phyloP scores from a whole-genome alignment of 345 rosid genomes.

The Viola odorata region DNA sequence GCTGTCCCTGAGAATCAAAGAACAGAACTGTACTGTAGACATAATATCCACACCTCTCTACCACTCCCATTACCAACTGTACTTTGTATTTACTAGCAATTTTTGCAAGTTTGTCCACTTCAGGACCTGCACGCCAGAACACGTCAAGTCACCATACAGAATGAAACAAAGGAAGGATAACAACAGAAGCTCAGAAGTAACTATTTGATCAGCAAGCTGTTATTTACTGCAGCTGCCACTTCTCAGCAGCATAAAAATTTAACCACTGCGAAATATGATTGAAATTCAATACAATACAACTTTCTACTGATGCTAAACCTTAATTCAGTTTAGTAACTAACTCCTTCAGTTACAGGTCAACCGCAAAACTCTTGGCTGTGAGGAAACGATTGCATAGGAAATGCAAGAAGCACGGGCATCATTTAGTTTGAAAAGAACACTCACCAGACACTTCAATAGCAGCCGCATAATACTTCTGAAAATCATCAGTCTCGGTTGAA shows the following conservation, averaged over 20 bases:
- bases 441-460: conserved; percentile 24
- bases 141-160: background rate
- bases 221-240: background rate
- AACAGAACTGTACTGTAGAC: conserved; percentile 20
- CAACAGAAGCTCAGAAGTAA: background rate
- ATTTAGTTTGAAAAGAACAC: background rate
- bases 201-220: background rate
- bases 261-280: background rate
- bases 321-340: background rate
- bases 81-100: conserved; percentile 17
- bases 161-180: background rate
- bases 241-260: background rate
- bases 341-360: background rate
- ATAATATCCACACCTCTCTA: conserved; percentile 17
- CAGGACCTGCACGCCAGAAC: conserved; percentile 15
- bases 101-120: conserved; percentile 15
- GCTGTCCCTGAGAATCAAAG: conserved; percentile 15
- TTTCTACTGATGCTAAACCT: background rate
- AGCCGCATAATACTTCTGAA: conserved; percentile 13
- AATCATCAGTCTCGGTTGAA: background rate
- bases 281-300: background rate
- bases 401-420: background rate
- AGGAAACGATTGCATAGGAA: background rate
- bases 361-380: too few species aligned
- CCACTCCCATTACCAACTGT: conserved; percentile 21